A percentile compares a stretch with the other conserved stretches of the same genome.
phyloP scores from a whole-genome alignment of 2,329 filamentous ascomycete species.

The Exophiala sideris region DNA sequence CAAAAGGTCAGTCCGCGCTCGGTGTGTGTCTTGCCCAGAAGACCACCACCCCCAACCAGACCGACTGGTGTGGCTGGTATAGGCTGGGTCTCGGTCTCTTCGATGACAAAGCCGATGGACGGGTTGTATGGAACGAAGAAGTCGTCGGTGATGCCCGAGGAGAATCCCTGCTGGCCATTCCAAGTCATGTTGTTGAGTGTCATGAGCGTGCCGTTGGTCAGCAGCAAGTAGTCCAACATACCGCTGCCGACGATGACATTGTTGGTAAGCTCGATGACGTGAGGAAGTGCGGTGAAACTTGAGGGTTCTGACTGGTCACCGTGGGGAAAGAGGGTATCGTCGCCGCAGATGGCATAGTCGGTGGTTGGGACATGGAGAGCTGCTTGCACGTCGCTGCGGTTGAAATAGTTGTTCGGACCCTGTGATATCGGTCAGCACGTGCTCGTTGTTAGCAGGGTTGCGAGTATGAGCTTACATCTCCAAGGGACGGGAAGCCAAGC shows the following conservation, averaged over 20 bases:
- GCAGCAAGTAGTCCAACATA: constrained; percentile 49
- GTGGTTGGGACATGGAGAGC: constrained; percentile 49
- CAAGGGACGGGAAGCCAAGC: constrained; percentile 57
- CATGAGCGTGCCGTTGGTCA: constrained; percentile 51
- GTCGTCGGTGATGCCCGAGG: constrained; percentile 37
- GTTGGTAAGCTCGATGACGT: constrained; percentile 51
- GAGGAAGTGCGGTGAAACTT: constrained; percentile 16
- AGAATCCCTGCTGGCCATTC: constrained; percentile 49
- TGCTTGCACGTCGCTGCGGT: constrained; percentile 50
- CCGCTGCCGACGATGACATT: constrained; percentile 51
- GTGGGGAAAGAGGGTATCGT: constrained; percentile 36
- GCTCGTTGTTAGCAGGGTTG: neutral
- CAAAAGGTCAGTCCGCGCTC: constrained; percentile 47
- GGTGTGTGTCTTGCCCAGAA: constrained; percentile 40
- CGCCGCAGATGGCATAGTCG: constrained; percentile 42
- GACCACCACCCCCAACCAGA: constrained; percentile 39
- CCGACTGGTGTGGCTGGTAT: constrained; percentile 31
- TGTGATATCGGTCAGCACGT: constrained; percentile 21
- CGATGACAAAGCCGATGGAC: constrained; percentile 34
- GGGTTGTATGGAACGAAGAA: constrained; percentile 47
- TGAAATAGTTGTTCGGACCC: constrained; percentile 58
- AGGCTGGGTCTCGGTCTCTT: constrained; percentile 26
- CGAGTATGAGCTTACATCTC: constrained; percentile 28
- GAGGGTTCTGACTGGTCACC: constrained; percentile 48
- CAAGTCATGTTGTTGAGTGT: constrained; percentile 55